Evolutionary conservation across 352 stramenopile genomes (phyloP).

Genomic region (Phytophthora pluvialis): DNA sequence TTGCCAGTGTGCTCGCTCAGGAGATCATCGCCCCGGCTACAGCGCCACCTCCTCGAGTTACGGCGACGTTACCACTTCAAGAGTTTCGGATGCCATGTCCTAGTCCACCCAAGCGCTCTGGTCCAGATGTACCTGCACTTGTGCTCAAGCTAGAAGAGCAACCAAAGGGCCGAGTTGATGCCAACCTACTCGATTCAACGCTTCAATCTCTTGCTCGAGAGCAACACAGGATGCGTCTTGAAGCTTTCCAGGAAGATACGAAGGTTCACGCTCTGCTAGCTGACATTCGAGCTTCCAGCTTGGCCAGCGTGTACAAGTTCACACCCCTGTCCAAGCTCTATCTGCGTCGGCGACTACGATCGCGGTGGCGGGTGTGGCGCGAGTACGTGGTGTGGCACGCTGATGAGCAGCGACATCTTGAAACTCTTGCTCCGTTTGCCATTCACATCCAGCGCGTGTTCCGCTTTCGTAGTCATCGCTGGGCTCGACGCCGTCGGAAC

Average conservation of each 20-base stretch:
- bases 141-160: constrained; percentile 26
- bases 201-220: constrained; percentile 38
- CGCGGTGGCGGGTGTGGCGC: constrained; percentile 46
- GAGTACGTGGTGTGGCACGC: constrained; percentile 54
- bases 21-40: constrained; percentile 57
- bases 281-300: constrained; percentile 42
- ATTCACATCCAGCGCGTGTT: constrained; percentile 70
- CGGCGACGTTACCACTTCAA: constrained; percentile 4
- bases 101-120: constrained; percentile 19
- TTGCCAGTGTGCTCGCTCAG: constrained; percentile 41
- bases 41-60: constrained; percentile 12
- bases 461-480: constrained; percentile 48
- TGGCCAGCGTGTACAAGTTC: constrained; percentile 60
- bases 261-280: constrained; percentile 50
- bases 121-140: constrained; percentile 6
- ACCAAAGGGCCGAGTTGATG: constrained; percentile 28
- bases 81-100: constrained; percentile 24
- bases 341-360: constrained; percentile 43
- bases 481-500: constrained; percentile 36
- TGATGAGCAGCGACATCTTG: constrained; percentile 44
- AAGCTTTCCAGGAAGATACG: constrained; percentile 32
- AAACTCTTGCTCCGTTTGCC: constrained; percentile 49
- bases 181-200: constrained; percentile 17
- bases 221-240: constrained; percentile 32
- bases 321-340: constrained; percentile 70